Percentiles rank a stretch among this genome's conserved stretches.
phyloP scores from a whole-genome alignment of 148 eudicot species.

The Simmondsia chinensis region DNA sequence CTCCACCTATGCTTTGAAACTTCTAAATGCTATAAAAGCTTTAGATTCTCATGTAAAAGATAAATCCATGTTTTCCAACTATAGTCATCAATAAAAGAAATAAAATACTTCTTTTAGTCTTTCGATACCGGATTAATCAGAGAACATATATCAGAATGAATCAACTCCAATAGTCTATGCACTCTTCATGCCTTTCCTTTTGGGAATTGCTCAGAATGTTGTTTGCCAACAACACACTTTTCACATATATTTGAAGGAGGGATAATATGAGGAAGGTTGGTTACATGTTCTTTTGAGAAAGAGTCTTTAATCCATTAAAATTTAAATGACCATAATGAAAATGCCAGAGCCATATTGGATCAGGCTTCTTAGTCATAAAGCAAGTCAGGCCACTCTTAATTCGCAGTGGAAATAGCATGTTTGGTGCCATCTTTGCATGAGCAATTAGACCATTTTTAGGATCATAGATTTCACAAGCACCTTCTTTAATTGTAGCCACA shows the following conservation, averaged over 20 bases:
- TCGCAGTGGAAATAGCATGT: neutral
- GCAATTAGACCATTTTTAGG: neutral
- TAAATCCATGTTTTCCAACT: conserved; percentile 3
- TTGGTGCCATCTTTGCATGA: neutral
- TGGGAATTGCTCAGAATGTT: neutral
- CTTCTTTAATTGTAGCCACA: conserved; percentile 4
- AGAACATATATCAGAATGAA: conserved; percentile 10
- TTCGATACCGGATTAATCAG: conserved; percentile 8
- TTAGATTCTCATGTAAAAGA: conserved; percentile 1
- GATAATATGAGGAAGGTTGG: conserved; percentile 3
- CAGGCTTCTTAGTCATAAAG: conserved; percentile 1
- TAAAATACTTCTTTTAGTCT: conserved; percentile 10
- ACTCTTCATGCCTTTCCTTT: conserved; percentile 3
- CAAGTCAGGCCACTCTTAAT: conserved; percentile 1
- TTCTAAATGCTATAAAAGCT: conserved; percentile 1
- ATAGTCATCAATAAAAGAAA: conserved; percentile 4
- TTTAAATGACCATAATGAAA: conserved; percentile 5
- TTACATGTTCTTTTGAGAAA: conserved; percentile 1
- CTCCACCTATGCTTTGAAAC: neutral
- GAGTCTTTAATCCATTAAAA: conserved; percentile 8
- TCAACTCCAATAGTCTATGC: neutral
- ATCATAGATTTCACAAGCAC: conserved; percentile 3
- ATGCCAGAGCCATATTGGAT: conserved; percentile 6
- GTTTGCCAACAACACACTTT: conserved; percentile 11
- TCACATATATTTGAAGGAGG: conserved; percentile 5